Evolutionary conservation across 495 filamentous ascomycete species (phyloP).

Genomic region (Tuber umbilicatum): DNA sequence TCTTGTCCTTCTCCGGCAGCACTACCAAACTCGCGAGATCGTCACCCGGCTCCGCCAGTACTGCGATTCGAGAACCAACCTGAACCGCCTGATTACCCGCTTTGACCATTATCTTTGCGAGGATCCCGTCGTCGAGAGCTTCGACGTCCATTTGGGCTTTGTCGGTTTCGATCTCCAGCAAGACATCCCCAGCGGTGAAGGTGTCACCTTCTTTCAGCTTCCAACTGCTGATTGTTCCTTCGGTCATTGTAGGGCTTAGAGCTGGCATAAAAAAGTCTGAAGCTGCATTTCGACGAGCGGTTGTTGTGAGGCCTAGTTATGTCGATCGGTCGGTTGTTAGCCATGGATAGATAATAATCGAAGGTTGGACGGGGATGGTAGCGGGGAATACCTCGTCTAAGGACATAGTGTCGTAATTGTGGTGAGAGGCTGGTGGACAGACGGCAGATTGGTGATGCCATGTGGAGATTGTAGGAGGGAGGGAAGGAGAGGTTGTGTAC

Average conservation of each 20-base stretch:
- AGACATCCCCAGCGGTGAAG: slow-evolving; percentile 69
- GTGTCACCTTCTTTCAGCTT: slow-evolving; percentile 68
- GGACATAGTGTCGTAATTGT: slow-evolving; percentile 49
- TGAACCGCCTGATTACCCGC: slow-evolving; percentile 60
- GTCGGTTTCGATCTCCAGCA: slow-evolving; percentile 81
- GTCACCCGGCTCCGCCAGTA: slow-evolving; percentile 68
- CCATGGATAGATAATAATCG: not conserved
- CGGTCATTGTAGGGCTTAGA: slow-evolving; percentile 81
- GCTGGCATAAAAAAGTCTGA: slow-evolving; percentile 80
- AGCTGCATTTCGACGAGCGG: slow-evolving; percentile 55
- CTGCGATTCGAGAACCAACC: slow-evolving; percentile 67
- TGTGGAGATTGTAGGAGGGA: slow-evolving; percentile 11
- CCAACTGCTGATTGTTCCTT: slow-evolving; percentile 73
- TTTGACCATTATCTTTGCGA: slow-evolving; percentile 69
- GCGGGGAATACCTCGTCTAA: slow-evolving; percentile 47
- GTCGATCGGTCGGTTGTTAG: not conserved
- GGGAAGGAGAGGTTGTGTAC: slow-evolving; percentile 2
- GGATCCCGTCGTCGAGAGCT: slow-evolving; percentile 70
- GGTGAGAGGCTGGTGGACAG: slow-evolving; percentile 48
- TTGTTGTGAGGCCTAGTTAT: slow-evolving; percentile 57
- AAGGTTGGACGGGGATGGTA: not conserved
- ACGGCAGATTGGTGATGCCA: slow-evolving; percentile 47
- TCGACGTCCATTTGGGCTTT: slow-evolving; percentile 90
- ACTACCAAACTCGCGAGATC: slow-evolving; percentile 63
- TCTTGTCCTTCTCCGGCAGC: slow-evolving; percentile 50